Base-by-base conservation (phyloP, 345 rosid species). In the Angophora floribunda region DNA sequence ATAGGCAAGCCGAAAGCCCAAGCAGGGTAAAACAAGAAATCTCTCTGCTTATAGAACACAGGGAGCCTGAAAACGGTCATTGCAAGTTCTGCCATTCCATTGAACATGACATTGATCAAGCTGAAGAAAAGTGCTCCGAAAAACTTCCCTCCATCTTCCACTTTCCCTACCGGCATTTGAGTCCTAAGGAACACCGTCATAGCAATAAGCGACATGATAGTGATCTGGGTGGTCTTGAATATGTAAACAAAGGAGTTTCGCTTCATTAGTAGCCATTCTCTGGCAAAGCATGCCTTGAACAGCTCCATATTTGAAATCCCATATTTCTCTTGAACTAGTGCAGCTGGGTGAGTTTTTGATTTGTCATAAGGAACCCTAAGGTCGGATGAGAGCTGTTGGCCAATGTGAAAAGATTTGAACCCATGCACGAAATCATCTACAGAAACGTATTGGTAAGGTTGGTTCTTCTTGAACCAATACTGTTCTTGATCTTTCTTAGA, bases 401-500 rank as follows among this genome's bases (percentile, higher is more conserved):
- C 98, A 5, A 87, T 75, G 86, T 90, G 93, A 86, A 94, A 96
- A 85, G 97, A 93, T 6, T 86, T 85, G 91, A 90, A 96, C 44
- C 93, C 95, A 7, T 55, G 87, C 13, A 90, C 92, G 41, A 96
- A 96, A 17, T 94, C 93, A 52, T 89, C 59, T 14, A 90, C 96
- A 6, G 97, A 91, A 7, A 94, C 78, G 24, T 90, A 94, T 51
- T 85, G 90, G 89, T 93, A 95, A 87, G 94, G 93, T 86, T 93
- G 93, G 17, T 93, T 88, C 91, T 88, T 91, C 65, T 85, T 92
- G 89, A 79, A 93, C 98, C 97, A 96, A 32, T 95, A 96, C 88
- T 95, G 98, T 57, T 94, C 96, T 90, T 96, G 98, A 90, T 96
- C 98, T 86, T 95, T 96, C 88, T 89, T 92, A 30, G 98, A 96